Evolutionary conservation across 2,329 filamentous ascomycete species (phyloP), one percentile per base, ranked within the genome.

Genomic region (Hymenoscyphus salicellus): DNA sequence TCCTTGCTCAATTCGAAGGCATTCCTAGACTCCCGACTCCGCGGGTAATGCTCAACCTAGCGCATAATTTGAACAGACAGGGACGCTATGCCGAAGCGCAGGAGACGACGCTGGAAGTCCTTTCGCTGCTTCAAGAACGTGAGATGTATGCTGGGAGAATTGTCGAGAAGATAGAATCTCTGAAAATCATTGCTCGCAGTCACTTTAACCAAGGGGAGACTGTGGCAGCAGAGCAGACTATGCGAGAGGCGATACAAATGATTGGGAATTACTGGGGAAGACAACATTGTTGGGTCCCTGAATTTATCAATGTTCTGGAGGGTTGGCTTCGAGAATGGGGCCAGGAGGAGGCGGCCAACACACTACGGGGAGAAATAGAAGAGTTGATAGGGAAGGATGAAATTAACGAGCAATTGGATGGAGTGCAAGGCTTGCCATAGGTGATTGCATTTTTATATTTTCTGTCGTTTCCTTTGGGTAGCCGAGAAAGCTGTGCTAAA

Each of bases 351-450:
- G 66, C 66, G 41, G 66, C 66, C 55, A 66, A 68, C 61, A 66
- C 62, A 64, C 64, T 68, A 62, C 60, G 60, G 38, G 55, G 64
- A 64, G 66, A 66, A 64, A 68, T 68, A 66, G 64, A 62, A 58
- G 58, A 61, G 64, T 62, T 66, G 64, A 64, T 68, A 58, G 64
- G 58, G 41, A 56, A 65, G 57, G 41, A 72, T 69, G 1, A 74
- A 70, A 70, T 89, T 59, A n/a, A 59, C 41, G 41, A 61, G 41
- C 41, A 61, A 33, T 20, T 49, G 32, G 41, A 61, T 55, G 20
- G 58, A 23, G 58, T 41, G 16, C 36, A 41, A 41, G 36, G 36
- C 36, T 41, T 17, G 36, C 57, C 26, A 63, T 63, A 41, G 38
- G 55, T 58, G n/a, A 55, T 63, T 63, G 36, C 26, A 63, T 58